Evolutionary conservation across 2,329 filamentous ascomycete species (phyloP), one percentile per base, ranked within the genome.

Genomic region (Scedosporium apiospermum): DNA sequence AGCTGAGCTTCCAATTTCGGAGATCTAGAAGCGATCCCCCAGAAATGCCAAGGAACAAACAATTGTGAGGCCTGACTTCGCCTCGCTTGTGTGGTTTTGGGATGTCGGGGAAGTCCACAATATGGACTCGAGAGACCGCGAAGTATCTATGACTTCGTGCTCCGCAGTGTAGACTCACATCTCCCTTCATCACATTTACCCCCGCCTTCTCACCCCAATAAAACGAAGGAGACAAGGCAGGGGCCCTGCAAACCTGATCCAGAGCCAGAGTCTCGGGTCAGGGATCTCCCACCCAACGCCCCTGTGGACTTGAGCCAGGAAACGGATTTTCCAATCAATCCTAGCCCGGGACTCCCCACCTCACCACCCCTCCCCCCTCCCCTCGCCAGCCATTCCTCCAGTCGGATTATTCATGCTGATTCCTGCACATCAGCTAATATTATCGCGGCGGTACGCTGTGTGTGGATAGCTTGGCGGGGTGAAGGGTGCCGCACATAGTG

Each of bases 191-290:
- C n/a, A 1, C 42, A 14, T 46, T 46, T 1, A 46, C 12, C 42
- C 14, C 42, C n/a, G 42, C 14, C 42, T 18, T 46, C 42, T 18
- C 42, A 4, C 18, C 55, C 7, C 23, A 3, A 30, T 6, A 59
- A 18, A 23, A 41, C 27, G n/a, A 27, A 41, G 18, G 16, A 38
- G 26, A 18, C 44, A 9, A 49, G 42, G 46, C 44, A 61, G 42
- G 46, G 46, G 16, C 23, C 42, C 41, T 49, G 58, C 21, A 44
- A 26, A 30, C 27, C 26, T 49, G 49, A 55, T 61, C 60, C 60
- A n/a, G 60, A 61, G 60, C 60, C 60, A 61, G 16, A 61, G 60
- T 61, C 26, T 51, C 49, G 60, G 60, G 60, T 61, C 60, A 57
- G 46, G 60, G 60, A 61, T 61, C 60, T 55, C 38, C 60, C 49